phyloP scores from a whole-genome alignment of 1,284 basidiomycete species.

The Cerioporus squamosus region DNA sequence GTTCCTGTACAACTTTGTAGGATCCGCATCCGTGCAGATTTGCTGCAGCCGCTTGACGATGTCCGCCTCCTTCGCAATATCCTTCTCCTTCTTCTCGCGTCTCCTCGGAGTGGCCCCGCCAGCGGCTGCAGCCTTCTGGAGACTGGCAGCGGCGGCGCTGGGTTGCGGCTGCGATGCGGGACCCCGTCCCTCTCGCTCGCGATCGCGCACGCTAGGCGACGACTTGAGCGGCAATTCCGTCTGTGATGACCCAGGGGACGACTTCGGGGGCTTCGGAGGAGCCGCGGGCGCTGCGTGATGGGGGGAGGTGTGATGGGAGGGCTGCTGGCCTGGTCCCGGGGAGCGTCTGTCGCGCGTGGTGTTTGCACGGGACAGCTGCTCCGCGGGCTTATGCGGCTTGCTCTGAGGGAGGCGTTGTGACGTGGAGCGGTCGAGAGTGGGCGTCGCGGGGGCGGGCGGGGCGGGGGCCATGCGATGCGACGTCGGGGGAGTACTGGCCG shows the following conservation, averaged over 20 bases:
- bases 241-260: constrained; percentile 56
- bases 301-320: constrained; percentile 14
- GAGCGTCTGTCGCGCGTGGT: constrained; percentile 62
- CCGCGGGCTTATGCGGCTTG: constrained; percentile 53
- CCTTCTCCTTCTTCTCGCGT: constrained; percentile 84
- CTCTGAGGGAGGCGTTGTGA: constrained; percentile 66
- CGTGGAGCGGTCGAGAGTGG: constrained; percentile 75
- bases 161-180: constrained; percentile 38
- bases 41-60: constrained; percentile 90
- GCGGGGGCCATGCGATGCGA: constrained; percentile 72
- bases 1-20: constrained; percentile 90
- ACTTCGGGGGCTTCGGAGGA: constrained; percentile 42
- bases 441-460: constrained; percentile 59
- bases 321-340: constrained; percentile 34
- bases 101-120: constrained; percentile 80
- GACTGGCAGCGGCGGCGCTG: constrained; percentile 58
- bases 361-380: constrained; percentile 65
- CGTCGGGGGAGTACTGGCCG: constrained; percentile 38
- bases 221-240: constrained; percentile 57
- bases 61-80: constrained; percentile 86
- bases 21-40: constrained; percentile 98
- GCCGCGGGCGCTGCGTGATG: constrained; percentile 22
- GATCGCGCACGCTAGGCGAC: constrained; percentile 25
- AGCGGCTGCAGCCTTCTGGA: constrained; percentile 57
- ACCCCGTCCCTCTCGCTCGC: constrained; percentile 22